Conservation (phyloP, 140 eudicot genomes). For the Oenanthe javanica region DNA sequence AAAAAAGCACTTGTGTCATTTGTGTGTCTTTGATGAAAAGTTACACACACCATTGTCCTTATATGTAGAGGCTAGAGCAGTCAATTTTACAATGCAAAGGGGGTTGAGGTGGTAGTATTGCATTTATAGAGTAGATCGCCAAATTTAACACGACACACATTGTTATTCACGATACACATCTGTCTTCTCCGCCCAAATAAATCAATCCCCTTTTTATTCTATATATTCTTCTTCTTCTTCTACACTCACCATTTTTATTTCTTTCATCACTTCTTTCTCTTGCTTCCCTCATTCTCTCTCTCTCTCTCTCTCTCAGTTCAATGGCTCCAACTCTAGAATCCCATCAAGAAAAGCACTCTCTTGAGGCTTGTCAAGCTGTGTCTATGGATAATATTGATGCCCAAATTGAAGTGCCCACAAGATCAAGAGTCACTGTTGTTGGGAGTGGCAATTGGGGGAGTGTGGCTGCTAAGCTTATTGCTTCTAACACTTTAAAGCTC, state of each 20-base stretch:
- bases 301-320: background rate
- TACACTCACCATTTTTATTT: background rate
- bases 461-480: slow-evolving; percentile 98
- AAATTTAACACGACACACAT: slow-evolving; percentile 25
- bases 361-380: background rate
- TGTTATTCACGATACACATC: slow-evolving; percentile 33
- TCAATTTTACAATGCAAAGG: background rate
- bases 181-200: slow-evolving; percentile 14
- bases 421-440: slow-evolving; percentile 69
- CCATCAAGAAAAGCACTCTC: slow-evolving; percentile 9
- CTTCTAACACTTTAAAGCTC: slow-evolving; percentile 73
- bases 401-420: slow-evolving; percentile 21
- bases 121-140: slow-evolving; percentile 37
- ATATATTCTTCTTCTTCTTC: background rate
- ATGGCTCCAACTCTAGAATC: slow-evolving; percentile 40
- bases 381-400: background rate
- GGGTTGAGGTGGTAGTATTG: background rate
- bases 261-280: background rate
- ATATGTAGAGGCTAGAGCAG: background rate
- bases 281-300: background rate
- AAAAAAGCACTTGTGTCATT: too few relatives aligned
- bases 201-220: background rate
- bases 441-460: slow-evolving; percentile 99
- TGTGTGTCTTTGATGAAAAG: too few relatives aligned
- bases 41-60: too few relatives aligned